phyloP scores from a whole-genome alignment of 1,284 basidiomycete genomes.

The Malassezia psittaci region DNA sequence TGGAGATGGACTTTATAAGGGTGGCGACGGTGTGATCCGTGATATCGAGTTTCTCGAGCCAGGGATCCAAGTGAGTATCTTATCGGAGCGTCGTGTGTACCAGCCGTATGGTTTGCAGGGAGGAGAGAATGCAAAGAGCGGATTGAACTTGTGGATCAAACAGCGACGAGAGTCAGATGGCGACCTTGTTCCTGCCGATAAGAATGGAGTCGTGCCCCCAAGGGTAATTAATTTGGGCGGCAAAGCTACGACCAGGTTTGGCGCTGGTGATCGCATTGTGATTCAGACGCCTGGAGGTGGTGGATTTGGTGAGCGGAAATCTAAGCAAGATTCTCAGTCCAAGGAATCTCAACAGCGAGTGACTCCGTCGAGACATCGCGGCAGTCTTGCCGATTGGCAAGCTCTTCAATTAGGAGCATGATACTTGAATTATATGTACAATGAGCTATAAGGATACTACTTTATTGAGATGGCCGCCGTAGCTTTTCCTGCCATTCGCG shows the following conservation, averaged over 20 bases:
- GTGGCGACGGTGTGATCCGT: conserved; percentile 77
- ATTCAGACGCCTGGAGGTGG: conserved; percentile 89
- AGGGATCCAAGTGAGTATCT: conserved; percentile 70
- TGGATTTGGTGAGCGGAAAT: conserved; percentile 61
- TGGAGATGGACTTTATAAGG: conserved; percentile 66
- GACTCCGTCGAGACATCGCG: conserved; percentile 14
- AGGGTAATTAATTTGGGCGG: conserved; percentile 80
- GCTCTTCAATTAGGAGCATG: conserved; percentile 27
- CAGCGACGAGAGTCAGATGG: conserved; percentile 61
- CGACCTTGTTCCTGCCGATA: conserved; percentile 51
- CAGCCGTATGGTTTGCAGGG: conserved; percentile 84
- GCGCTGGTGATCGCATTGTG: conserved; percentile 66
- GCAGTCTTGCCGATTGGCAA: conserved; percentile 34
- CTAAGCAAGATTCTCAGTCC: neutral
- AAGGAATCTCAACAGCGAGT: neutral
- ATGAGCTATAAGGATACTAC: neutral
- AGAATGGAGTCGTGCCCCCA: conserved; percentile 37
- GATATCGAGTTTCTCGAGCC: conserved; percentile 75
- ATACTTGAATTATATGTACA: neutral
- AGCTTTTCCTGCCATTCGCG: conserved; percentile 8
- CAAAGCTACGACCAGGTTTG: conserved; percentile 78
- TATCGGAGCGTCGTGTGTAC: conserved; percentile 75
- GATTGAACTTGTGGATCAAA: conserved; percentile 84
- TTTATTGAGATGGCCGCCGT: neutral
- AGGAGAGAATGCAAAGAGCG: conserved; percentile 64